Evolutionary conservation across 305 asterid genomes (phyloP).

Genomic region (Caryopteris hybrid): DNA sequence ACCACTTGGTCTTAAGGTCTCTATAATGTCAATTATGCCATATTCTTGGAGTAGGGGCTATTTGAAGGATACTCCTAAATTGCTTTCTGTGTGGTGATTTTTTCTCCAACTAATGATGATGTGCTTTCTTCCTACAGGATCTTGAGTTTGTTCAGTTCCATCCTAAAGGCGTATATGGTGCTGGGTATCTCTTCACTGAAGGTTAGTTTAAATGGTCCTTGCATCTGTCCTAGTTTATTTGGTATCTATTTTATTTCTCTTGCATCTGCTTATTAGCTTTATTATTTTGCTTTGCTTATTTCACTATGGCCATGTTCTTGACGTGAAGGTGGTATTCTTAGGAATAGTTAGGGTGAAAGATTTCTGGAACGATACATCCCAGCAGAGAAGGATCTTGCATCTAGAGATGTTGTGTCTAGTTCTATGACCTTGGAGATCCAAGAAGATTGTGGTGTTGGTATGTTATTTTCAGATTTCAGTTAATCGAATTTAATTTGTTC

Average conservation of each 20-base stretch:
- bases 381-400: constrained; percentile 99
- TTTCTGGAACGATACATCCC: constrained; percentile 99
- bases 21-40: constrained; percentile 21
- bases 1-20: constrained; percentile 95
- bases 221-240: neutral
- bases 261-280: neutral
- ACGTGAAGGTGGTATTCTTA: constrained; percentile 99
- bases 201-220: constrained; percentile 38
- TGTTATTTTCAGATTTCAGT: constrained; percentile 7
- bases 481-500: constrained; percentile 10
- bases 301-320: constrained; percentile 72
- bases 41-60: too few relatives aligned
- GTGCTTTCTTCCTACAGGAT: constrained; percentile 55
- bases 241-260: neutral
- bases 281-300: constrained; percentile 9
- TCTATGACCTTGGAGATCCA: constrained; percentile 99
- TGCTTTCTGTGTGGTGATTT: neutral
- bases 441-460: constrained; percentile 99
- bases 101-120: constrained; percentile 13
- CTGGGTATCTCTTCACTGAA: constrained; percentile 99
- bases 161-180: constrained; percentile 98
- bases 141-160: constrained; percentile 96
- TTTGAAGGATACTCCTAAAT: too few relatives aligned
- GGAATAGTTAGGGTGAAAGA: constrained; percentile 99
- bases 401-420: constrained; percentile 98